Conservation (phyloP, 2,329 filamentous ascomycete species). For the Niveomyces coronatus region DNA sequence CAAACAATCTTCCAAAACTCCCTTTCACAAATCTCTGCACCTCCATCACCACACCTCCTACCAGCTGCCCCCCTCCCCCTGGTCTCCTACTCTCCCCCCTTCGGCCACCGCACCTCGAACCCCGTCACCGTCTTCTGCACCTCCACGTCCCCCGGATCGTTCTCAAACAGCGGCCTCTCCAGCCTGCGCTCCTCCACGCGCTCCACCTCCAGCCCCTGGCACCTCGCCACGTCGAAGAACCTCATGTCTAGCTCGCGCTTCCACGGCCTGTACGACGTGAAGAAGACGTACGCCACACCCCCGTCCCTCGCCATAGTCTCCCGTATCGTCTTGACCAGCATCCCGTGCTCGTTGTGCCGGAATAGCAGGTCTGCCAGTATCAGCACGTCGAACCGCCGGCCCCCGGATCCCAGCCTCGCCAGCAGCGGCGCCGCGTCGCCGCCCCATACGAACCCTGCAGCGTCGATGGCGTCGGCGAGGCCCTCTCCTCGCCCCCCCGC, state of each 20-base stretch:
- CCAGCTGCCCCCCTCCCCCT: constrained; percentile 5
- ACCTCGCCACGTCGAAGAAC: constrained; percentile 71
- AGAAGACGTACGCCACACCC: constrained; percentile 72
- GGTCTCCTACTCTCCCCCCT: too few relatives aligned
- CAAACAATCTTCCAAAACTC: too few relatives aligned
- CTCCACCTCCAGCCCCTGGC: constrained; percentile 62
- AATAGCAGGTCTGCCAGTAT: constrained; percentile 86
- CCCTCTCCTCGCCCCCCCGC: constrained; percentile 19
- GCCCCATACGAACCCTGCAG: constrained; percentile 79
- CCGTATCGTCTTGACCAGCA: constrained; percentile 62
- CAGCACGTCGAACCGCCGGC: constrained; percentile 60
- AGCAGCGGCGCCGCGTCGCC: constrained; percentile 49
- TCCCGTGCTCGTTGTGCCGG: constrained; percentile 77
- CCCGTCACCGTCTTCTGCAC: constrained; percentile 75
- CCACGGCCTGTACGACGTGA: constrained; percentile 91
- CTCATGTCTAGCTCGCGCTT: constrained; percentile 71
- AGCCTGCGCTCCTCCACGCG: constrained; percentile 74
- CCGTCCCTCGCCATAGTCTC: constrained; percentile 48
- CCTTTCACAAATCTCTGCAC: neutral
- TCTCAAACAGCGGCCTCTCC: constrained; percentile 80
- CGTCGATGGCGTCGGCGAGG: constrained; percentile 35
- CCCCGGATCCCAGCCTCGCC: constrained; percentile 36
- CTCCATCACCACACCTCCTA: neutral
- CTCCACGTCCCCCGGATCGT: constrained; percentile 75
- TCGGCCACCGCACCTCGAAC: constrained; percentile 60